Base-by-base conservation (phyloP, 352 stramenopile genomes). In the Pythium chondricola region DNA sequence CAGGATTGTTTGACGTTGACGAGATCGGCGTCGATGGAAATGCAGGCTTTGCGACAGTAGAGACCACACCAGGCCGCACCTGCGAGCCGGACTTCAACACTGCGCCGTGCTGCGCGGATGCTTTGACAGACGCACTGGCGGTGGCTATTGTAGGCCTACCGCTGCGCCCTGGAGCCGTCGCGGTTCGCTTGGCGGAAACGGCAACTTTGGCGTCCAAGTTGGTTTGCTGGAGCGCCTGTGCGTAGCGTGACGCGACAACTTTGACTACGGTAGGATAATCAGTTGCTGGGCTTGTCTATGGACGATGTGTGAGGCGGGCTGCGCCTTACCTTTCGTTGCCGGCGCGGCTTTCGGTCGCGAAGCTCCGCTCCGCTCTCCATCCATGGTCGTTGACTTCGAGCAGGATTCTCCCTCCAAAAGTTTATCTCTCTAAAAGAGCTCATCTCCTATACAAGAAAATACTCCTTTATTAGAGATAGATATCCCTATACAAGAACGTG, bases 191-290 rank as follows among this genome's bases (percentile, higher is more conserved):
- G 29, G 29, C 29, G 7, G 29, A 45, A 22, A 45, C 18, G 20
- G 8, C 39, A 22, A 25, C 18, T 35, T 57, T 43, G 7, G 54
- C 46, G 11, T 66, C 65, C 13, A 63, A 39, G 33, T 76, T 85
- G 43, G 55, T 67, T 37, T 51, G 56, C 42, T 82, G 63, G 32
- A 88, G 43, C 16, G 69, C 56, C 55, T 83, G 67, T 26, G 67
- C 69, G 40, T 85, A 88, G 2, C 67, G 62, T 17, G 76, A 88
- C 9, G 70, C 60, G 8, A 85, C 65, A 17, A 88, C 71, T 48
- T 78, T 74, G 24, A 82, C 71, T 83, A 40, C 9, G 2, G 2
- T 33, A 33, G n/a, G n/a, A n/a, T n/a, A n/a, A n/a, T n/a, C n/a
- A n/a, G n/a, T n/a, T n/a, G n/a, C n/a, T n/a, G n/a, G n/a, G n/a